Conservation (phyloP, 495 filamentous ascomycete species). For the Penicillium salamii region DNA sequence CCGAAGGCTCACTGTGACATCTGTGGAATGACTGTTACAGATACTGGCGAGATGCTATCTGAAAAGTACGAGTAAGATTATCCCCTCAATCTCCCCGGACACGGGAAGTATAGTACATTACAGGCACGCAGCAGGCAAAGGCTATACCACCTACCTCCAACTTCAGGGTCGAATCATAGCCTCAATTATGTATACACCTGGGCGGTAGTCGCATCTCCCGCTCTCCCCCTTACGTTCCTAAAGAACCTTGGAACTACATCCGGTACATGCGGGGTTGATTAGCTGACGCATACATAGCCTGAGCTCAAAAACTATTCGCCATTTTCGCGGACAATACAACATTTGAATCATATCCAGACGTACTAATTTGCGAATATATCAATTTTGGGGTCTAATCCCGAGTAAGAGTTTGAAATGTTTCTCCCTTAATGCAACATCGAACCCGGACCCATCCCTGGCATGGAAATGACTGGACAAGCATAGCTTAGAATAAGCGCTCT, state of each 20-base stretch:
- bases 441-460: neutral
- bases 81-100: no score
- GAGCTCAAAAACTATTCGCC: neutral
- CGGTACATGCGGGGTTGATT: neutral
- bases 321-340: neutral
- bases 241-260: neutral
- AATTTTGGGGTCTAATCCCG: neutral
- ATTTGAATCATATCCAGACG: no score
- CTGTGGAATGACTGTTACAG: no score
- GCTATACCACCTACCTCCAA: neutral
- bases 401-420: conserved; percentile 1
- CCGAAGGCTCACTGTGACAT: no score
- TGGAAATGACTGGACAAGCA: neutral
- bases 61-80: no score
- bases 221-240: conserved; percentile 5
- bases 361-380: no score
- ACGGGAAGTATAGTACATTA: no score
- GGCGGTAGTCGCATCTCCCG: no score
- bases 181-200: neutral
- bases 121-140: no score
- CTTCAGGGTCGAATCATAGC: neutral
- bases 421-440: conserved; percentile 7
- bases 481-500: neutral
- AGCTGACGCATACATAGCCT: neutral
- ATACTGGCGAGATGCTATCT: no score